These are phyloP conservation scores for Hypoxylon subgilvum DNA, from an alignment of 495 filamentous ascomycete genomes.

Conservation along the genomic window DNA sequence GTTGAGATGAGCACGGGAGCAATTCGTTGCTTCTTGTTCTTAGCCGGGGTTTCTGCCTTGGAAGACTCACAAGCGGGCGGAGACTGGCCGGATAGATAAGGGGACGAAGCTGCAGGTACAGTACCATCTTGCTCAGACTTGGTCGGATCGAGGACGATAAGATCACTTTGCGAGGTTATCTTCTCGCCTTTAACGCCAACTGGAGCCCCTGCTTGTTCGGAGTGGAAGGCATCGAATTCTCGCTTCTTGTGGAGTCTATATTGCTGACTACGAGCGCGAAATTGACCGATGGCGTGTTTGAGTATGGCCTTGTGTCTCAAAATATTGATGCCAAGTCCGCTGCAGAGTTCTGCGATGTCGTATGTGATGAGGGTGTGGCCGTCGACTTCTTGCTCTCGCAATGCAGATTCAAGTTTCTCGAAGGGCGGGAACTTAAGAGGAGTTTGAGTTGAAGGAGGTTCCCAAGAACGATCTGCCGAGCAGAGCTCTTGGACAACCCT, in stretches of 20 bases:
- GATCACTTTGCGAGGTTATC: too few species aligned
- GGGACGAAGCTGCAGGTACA: too few species aligned
- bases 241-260: constrained; percentile 41
- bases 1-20: constrained; percentile 46
- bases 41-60: constrained; percentile 8
- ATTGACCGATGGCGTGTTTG: constrained; percentile 36
- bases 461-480: constrained; percentile 54
- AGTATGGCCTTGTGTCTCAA: constrained; percentile 45
- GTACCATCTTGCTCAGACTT: too few species aligned
- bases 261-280: constrained; percentile 40
- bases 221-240: not conserved
- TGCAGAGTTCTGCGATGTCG: constrained; percentile 40
- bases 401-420: constrained; percentile 52
- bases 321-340: constrained; percentile 41
- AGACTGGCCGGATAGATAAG: not conserved
- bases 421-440: constrained; percentile 55
- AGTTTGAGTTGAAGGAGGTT: constrained; percentile 32
- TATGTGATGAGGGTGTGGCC: constrained; percentile 66
- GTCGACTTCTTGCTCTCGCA: constrained; percentile 66
- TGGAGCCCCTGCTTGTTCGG: too few species aligned
- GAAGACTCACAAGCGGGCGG: not conserved
- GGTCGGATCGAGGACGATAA: too few species aligned
- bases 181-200: too few species aligned
- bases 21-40: constrained; percentile 54
- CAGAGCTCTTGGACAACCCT: constrained; percentile 70